Evolutionary conservation across 192 early-diverging fungal species (phyloP).

Genomic region (Rhizophlyctis rosea): DNA sequence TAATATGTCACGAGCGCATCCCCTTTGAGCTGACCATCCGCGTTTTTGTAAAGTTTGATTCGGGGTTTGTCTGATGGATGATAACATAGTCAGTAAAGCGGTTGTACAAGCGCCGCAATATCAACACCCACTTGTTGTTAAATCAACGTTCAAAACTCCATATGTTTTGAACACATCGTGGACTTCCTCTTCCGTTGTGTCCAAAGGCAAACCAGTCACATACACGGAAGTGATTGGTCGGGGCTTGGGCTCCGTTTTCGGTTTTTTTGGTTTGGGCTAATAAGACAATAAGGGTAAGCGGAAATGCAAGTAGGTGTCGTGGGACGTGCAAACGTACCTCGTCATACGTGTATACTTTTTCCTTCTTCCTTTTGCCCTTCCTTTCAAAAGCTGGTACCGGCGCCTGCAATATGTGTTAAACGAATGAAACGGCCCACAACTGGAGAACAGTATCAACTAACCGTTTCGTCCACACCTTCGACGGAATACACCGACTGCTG

Average conservation of each 20-base stretch:
- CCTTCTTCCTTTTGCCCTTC: conserved; percentile 45
- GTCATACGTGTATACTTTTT: conserved; percentile 44
- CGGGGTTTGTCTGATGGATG: conserved; percentile 60
- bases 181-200: conserved; percentile 79
- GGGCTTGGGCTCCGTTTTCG: conserved; percentile 31
- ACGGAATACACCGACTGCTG: conserved; percentile 65
- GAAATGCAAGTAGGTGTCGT: background rate
- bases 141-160: conserved; percentile 78
- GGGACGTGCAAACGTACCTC: conserved; percentile 24
- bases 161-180: conserved; percentile 67
- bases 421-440: conserved; percentile 11
- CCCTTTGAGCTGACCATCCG: conserved; percentile 71
- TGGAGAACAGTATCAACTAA: background rate
- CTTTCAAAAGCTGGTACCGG: conserved; percentile 27
- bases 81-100: background rate
- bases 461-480: conserved; percentile 51
- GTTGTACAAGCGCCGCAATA: conserved; percentile 22
- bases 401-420: conserved; percentile 17
- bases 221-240: conserved; percentile 74
- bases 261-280: conserved; percentile 13
- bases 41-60: conserved; percentile 86
- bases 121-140: conserved; percentile 31
- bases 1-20: conserved; percentile 92
- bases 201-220: conserved; percentile 77
- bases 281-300: conserved; percentile 1